Conservation (phyloP, 345 rosid species). For the Erucastrum elatum region DNA sequence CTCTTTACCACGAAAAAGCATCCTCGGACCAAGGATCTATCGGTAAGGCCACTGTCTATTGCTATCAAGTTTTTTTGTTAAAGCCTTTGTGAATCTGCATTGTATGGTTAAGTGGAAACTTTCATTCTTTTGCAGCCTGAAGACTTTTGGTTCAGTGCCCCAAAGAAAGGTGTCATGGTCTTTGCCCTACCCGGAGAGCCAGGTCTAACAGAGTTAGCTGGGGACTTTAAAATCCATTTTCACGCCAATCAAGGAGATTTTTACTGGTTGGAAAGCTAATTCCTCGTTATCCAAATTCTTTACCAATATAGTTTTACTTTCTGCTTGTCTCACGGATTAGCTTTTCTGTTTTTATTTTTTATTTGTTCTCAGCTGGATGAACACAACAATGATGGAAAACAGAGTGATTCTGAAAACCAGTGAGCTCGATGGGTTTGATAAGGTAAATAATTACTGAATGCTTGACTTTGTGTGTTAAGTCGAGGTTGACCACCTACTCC, state of each 20-base stretch:
- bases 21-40: slow-evolving; percentile 68
- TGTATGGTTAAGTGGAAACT: background rate
- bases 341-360: background rate
- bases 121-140: slow-evolving; percentile 56
- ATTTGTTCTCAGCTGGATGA: slow-evolving; percentile 61
- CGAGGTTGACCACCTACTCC: slow-evolving; percentile 12
- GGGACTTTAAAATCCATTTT: slow-evolving; percentile 85
- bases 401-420: slow-evolving; percentile 60
- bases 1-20: slow-evolving; percentile 82
- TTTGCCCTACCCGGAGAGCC: slow-evolving; percentile 91
- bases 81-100: slow-evolving; percentile 4
- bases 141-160: slow-evolving; percentile 88
- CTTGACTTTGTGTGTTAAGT: background rate
- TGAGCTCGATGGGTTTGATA: slow-evolving; percentile 79
- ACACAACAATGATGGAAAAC: slow-evolving; percentile 83
- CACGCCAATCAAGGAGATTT: slow-evolving; percentile 92
- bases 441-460: slow-evolving; percentile 46
- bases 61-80: background rate
- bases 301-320: background rate
- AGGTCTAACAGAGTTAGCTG: slow-evolving; percentile 72
- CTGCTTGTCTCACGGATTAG: slow-evolving; percentile 18
- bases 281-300: background rate
- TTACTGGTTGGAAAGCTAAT: slow-evolving; percentile 62
- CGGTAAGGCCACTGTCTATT: slow-evolving; percentile 47
- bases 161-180: slow-evolving; percentile 88